Evolutionary conservation across 768 basidiomycete species (phyloP), one percentile per base, ranked within the genome.

Genomic region (Agaricus blazei): DNA sequence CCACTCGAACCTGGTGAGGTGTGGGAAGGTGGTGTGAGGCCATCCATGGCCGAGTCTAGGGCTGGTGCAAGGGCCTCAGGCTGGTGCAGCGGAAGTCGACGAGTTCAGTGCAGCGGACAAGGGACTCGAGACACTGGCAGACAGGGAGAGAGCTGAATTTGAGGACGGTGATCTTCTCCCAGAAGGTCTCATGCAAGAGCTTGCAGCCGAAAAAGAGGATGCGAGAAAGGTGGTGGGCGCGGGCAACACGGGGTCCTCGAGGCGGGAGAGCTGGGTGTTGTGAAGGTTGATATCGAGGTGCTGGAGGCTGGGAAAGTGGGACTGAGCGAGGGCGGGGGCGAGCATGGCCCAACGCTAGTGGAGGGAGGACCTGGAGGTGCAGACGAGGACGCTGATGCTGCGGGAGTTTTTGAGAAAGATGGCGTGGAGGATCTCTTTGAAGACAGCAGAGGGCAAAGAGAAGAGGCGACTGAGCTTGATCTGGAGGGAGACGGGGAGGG

Each of bases 1-100:
- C 52, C 52, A 54, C 15, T 59, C 55, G 40, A 56, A 59, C 14
- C 56, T 54, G 6, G 47, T 29, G 23, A 56, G 36, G 3, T 44
- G 43, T 5, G 41, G 9, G 28, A 49, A 28, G 1, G 27, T 40
- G 40, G 9, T 14, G 51, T 26, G 14, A 34, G 40, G 42, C 15
- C 8, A 38, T 34, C 29, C 37, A 45, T 28, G 37, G 27, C 24
- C 24, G 23, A 6, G 23, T 45, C 40, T 6, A 56, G 14, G 51
- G 23, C 14, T 29, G 37, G 9, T 28, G 29, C 3, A 36, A 40
- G 23, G 23, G 38, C 9, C 44, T 50, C 11, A 47, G 36, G 36
- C 28, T 44, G 36, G 44, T 31, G 37, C 50, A 49, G 14, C 29
- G 43, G 51, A 37, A 49, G 4, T 52, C 19, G 19, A 28, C 27